Base-by-base conservation (phyloP, 495 filamentous ascomycete species). In the Ascobolus immersus region DNA sequence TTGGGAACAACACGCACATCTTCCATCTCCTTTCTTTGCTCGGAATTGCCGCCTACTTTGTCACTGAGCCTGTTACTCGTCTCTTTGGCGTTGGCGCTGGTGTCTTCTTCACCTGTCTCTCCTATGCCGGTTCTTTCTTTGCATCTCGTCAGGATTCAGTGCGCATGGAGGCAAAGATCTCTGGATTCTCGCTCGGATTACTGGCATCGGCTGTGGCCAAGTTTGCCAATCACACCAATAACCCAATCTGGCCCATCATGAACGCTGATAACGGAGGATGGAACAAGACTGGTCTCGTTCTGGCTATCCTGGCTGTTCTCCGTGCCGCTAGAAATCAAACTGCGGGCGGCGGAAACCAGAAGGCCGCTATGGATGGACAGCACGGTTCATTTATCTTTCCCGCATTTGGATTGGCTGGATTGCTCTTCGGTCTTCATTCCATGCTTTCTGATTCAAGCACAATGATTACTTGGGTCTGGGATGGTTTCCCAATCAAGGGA, bases 401-500 rank as follows among this genome's bases (percentile, higher is more conserved):
- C 27, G 73, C 67, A 17, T 38, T 90, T 34, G 78, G 89, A 31
- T 54, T 93, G 34, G 81, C 63, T 23, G 89, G 78, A 33, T 49
- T 93, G 13, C 59, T 92, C 44, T 99, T 94, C 43, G 78, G 62
- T n/a, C 58, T 94, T 46, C 82, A 93, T 46, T 92, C 81, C 2
- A 62, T 94, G 10, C 62, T 99, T 17, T 90, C 86, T 0, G 89
- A 99, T 49, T 93, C 82, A 0, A 93, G 86, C 55, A 99, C 89
- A 20, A 94, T 94, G 81, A 92, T 94, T 38, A 62, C 79, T 17
- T 99, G 89, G 89, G 78, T 77, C n/a, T 99, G 89, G 89, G 80
- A 92, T 39, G 89, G 89, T 12, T 94, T 77, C 44, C 89, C 89
- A 24, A 66, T 93, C 32, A 66, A 76, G 29, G 89, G 89, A 3